These are phyloP conservation scores for Curvularia lunata DNA, from an alignment of 2,329 filamentous ascomycete genomes.

Conservation along the genomic window DNA sequence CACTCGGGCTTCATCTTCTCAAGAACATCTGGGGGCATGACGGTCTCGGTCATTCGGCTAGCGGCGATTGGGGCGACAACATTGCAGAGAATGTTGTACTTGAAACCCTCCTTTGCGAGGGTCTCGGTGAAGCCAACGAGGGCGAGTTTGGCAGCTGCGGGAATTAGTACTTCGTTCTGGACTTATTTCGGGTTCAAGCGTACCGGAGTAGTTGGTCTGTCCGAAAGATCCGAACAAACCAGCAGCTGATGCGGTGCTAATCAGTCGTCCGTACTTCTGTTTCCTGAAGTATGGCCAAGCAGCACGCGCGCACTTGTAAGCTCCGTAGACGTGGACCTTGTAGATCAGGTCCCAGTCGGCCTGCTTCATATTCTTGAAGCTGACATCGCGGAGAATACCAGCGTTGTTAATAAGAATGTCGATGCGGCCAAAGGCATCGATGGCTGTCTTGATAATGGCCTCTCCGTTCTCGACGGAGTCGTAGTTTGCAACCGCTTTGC, in stretches of 20 bases:
- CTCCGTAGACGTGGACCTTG: constrained; percentile 88
- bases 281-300: constrained; percentile 98
- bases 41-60: constrained; percentile 91
- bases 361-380: constrained; percentile 99
- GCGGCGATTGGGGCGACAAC: constrained; percentile 95
- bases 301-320: constrained; percentile 93
- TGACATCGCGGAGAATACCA: constrained; percentile 90
- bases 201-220: constrained; percentile 90
- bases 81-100: constrained; percentile 97
- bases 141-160: constrained; percentile 82
- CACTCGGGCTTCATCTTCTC: constrained; percentile 87
- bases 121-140: constrained; percentile 98
- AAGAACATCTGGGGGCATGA: constrained; percentile 93
- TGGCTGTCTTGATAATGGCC: constrained; percentile 88
- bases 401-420: constrained; percentile 98
- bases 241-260: constrained; percentile 96
- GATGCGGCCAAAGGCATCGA: constrained; percentile 81
- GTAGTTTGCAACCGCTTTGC: constrained; percentile 97
- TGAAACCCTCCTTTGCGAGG: constrained; percentile 92
- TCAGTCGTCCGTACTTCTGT: constrained; percentile 96
- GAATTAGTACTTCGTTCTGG: constrained; percentile 31
- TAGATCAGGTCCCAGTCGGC: constrained; percentile 95
- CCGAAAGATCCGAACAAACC: constrained; percentile 96
- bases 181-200: constrained; percentile 19
- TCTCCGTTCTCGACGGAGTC: constrained; percentile 93